These are phyloP conservation scores for Zymoseptoria tritici DNA, from an alignment of 2,329 filamentous ascomycete species.

Conservation along the genomic window DNA sequence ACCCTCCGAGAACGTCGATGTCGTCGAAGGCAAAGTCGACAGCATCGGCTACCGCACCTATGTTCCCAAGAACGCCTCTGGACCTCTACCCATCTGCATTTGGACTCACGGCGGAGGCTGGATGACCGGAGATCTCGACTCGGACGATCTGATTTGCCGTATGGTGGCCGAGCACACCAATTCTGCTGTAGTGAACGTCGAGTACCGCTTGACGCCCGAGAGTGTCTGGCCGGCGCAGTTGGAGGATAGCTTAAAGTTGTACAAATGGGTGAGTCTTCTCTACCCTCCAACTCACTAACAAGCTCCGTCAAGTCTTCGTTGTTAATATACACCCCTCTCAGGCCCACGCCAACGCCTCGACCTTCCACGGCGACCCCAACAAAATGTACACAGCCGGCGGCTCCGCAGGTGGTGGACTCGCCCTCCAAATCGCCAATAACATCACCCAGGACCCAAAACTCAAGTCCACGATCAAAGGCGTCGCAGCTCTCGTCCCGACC, in stretches of 20 bases:
- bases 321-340: conserved; percentile 1
- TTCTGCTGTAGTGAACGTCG: conserved; percentile 31
- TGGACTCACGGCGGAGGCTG: conserved; percentile 22
- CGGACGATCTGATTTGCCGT: conserved; percentile 19
- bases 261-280: conserved; percentile 33
- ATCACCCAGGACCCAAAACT: conserved; percentile 15
- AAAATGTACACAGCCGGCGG: conserved; percentile 21
- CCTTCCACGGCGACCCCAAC: conserved; percentile 15
- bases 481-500: conserved; percentile 31
- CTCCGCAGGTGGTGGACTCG: conserved; percentile 24
- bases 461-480: conserved; percentile 24
- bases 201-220: conserved; percentile 41
- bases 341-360: conserved; percentile 19
- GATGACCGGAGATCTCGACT: conserved; percentile 20
- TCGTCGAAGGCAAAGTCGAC: conserved; percentile 18
- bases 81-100: conserved; percentile 14
- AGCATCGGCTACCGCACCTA: conserved; percentile 18
- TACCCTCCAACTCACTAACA: too few relatives aligned
- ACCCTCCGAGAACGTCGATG: conserved; percentile 16
- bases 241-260: conserved; percentile 32
- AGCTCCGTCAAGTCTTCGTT: too few relatives aligned
- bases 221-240: conserved; percentile 38
- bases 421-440: conserved; percentile 17
- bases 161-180: conserved; percentile 18
- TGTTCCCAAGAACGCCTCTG: conserved; percentile 15